Base-by-base conservation (phyloP, 31 red algal genomes). In the Asparagopsis taxiformis region DNA sequence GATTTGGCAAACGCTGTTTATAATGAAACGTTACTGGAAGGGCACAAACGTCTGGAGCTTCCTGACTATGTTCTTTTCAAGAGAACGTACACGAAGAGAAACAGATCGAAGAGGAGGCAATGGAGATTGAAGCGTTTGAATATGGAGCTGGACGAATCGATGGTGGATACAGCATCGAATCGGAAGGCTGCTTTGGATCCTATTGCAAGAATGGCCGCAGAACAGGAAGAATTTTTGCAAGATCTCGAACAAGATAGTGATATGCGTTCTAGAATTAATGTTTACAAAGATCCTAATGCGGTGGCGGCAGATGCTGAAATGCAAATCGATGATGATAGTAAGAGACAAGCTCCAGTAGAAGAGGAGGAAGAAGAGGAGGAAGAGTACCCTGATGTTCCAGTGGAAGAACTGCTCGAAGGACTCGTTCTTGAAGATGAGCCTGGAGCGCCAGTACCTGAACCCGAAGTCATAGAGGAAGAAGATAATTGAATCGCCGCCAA, bases 211-310 rank as follows among this genome's bases (percentile, higher is more conserved):
- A 89, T 90, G 78, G 85, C 86, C 1, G 69, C 82, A 53, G 92
- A 99, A 51, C 83, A 88, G 54, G 97, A 99, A 69, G 84, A 86
- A 53, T 99, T 99, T 44, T 51, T 99, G 59, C 97, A 95, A 66
- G 97, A 99, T 58, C 70, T 99, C 22, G 97, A 99, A 55, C 97
- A 99, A 63, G 97, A 99, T 52, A 49, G 82, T 22, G 97, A 99
- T 3, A 54, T 99, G 6, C 91, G 97, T 17, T 28, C 84, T 4
- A 63, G 38, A 6, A 80, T 99, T 38, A 89, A 95, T 39, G 62
- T 99, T 17, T 99, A 95, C 66, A 91, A 79, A 31, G 93, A 93
- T 55, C 84, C 75, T 19, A 69, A 62, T 21, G 74, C 51, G 41
- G 23, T n/a, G 43, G 31, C 43, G 10, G 39, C 37, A 50, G 39